phyloP scores from a whole-genome alignment of 805 yeast species.

The Wickerhamiella occidentalis region DNA sequence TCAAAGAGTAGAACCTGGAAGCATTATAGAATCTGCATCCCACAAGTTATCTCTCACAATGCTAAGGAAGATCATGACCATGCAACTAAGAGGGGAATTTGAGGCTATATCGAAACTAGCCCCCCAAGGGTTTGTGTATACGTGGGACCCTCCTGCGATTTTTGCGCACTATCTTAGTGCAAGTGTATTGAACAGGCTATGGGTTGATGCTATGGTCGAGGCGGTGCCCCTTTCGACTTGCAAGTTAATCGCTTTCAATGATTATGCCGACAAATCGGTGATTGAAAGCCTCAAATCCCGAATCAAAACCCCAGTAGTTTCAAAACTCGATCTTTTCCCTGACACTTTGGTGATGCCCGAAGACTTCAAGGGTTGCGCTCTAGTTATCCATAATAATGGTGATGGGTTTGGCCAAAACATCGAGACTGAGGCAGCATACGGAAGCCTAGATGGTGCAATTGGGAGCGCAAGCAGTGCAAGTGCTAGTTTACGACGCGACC shows the following conservation, averaged over 20 bases:
- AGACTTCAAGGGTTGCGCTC: not conserved
- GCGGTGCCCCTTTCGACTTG: slow-evolving; percentile 11
- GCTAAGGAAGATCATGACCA: slow-evolving; percentile 12
- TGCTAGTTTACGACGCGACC: slow-evolving; percentile 13
- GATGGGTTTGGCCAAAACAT: slow-evolving; percentile 21
- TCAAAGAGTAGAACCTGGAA: not conserved
- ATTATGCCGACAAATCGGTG: slow-evolving; percentile 14
- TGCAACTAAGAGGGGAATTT: slow-evolving; percentile 16
- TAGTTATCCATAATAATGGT: slow-evolving; percentile 19
- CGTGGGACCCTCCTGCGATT: slow-evolving; percentile 22
- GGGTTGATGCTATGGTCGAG: slow-evolving; percentile 15
- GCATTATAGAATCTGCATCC: not conserved
- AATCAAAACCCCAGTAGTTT: not conserved
- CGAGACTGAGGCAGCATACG: slow-evolving; percentile 14
- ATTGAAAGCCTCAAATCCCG: slow-evolving; percentile 5
- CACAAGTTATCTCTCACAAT: slow-evolving; percentile 14
- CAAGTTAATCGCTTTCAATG: slow-evolving; percentile 17
- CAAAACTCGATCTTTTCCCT: slow-evolving; percentile 6
- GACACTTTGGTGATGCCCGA: not conserved
- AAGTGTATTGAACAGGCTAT: slow-evolving; percentile 15
- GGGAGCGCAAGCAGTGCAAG: slow-evolving; percentile 18
- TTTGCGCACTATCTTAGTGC: slow-evolving; percentile 16
- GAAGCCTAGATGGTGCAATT: slow-evolving; percentile 21
- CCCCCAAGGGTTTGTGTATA: slow-evolving; percentile 14
- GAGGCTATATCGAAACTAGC: not conserved